Evolutionary conservation across 768 basidiomycete genomes (phyloP).

Genomic region (Pisolithus orientalis): DNA sequence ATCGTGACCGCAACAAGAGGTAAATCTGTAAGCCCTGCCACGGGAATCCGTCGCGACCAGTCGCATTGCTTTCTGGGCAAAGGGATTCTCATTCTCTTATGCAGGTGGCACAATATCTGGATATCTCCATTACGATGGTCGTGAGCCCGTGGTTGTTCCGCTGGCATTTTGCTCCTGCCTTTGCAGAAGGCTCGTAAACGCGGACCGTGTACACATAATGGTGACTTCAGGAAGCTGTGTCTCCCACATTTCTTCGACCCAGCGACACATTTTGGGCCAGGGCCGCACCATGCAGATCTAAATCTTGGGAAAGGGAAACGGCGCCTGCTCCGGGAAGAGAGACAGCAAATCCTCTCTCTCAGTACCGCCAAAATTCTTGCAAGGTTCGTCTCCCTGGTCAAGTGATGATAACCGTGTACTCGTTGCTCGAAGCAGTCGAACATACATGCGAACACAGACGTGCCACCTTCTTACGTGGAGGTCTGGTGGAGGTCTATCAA

Average conservation of each 20-base stretch:
- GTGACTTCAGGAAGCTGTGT: background rate
- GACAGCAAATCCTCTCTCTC: background rate
- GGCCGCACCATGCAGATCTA: too few species aligned
- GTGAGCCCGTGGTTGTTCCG: background rate
- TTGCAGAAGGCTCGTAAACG: background rate
- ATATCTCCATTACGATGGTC: constrained; percentile 12
- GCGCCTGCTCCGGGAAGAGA: too few species aligned
- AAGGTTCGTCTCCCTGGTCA: background rate
- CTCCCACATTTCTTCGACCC: background rate
- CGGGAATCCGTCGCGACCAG: constrained; percentile 26
- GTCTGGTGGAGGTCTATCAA: background rate
- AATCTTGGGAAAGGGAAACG: too few species aligned
- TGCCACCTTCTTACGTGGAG: background rate
- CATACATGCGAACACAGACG: background rate
- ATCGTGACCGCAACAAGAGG: constrained; percentile 41
- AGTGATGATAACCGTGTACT: background rate
- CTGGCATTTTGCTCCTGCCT: background rate
- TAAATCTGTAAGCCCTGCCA: constrained; percentile 21
- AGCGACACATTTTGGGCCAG: background rate
- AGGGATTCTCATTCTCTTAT: constrained; percentile 26
- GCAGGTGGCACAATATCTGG: constrained; percentile 6
- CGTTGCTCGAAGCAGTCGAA: background rate
- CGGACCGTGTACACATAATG: background rate
- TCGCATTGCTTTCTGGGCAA: constrained; percentile 29
- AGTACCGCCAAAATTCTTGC: background rate